phyloP scores from a whole-genome alignment of 2,329 filamentous ascomycete genomes.

The Aspergillus sp. region DNA sequence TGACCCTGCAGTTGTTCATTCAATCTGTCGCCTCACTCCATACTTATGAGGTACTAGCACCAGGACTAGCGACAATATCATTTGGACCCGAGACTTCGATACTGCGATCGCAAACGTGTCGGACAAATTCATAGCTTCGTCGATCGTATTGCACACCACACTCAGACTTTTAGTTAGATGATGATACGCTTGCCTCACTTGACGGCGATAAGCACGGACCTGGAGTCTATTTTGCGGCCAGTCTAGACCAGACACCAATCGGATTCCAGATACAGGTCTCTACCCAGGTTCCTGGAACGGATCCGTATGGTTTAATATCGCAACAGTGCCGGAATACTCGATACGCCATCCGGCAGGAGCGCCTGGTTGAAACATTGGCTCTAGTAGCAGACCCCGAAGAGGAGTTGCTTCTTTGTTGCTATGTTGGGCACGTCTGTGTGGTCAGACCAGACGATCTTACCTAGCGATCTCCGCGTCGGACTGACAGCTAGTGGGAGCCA shows the following conservation, averaged over 20 bases:
- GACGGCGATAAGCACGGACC: not conserved
- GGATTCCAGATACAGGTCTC: not conserved
- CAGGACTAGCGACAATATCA: not conserved
- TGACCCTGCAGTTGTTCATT: not conserved
- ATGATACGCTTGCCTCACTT: not conserved
- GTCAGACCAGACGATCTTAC: not conserved
- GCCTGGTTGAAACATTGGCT: not conserved
- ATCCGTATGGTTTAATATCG: not conserved
- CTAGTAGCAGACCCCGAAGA: not conserved
- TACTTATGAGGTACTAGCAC: not conserved
- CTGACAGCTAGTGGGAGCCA: not conserved
- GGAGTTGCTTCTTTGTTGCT: not conserved
- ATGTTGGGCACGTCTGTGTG: not conserved
- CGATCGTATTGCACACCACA: not conserved
- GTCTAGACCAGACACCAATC: not conserved
- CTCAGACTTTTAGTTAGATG: not conserved
- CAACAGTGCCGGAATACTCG: not conserved
- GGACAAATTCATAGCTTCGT: not conserved
- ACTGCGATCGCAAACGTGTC: not conserved
- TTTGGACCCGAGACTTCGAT: not conserved
- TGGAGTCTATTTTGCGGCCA: not conserved
- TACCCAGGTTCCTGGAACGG: not conserved
- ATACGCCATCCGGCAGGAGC: not conserved
- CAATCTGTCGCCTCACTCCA: not conserved
- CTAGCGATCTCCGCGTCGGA: not conserved